Evolutionary conservation across 345 rosid genomes (phyloP), one percentile per base, ranked within the genome.

Genomic region (Murraya koenigii): DNA sequence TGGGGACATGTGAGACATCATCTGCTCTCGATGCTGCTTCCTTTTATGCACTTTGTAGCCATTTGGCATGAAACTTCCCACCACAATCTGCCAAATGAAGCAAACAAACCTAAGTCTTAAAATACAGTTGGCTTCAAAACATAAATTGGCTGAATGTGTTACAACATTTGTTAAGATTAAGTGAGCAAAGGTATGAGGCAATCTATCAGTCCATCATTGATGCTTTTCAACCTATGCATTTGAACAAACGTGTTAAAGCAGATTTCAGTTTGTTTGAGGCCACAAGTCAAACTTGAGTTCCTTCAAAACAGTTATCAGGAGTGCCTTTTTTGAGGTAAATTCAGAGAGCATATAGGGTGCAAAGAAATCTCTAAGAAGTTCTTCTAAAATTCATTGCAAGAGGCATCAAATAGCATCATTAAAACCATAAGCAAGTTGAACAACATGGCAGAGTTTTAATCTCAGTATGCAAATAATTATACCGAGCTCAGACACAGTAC

Each of bases 1-100:
- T 19, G 72, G 64, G n/a, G 77, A 66, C 39, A 69, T 2, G 11
- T 77, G 25, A 5, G 85, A 52, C 22, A 25, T 26, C 26, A 25
- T 28, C 20, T 75, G 68, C 41, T 67, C 63, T 1, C 86, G 87
- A 35, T 71, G 71, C 52, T 78, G 61, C 60, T 82, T 81, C 74
- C 74, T 79, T 25, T 73, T 80, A 6, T 80, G 81, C 25, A 60
- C 69, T 74, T 84, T 88, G 66, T 71, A 79, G 5, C 84, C 83
- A 69, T 75, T 76, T 7, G 87, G 90, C 85, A 67, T 76, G 88
- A 86, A 91, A 85, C 91, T 91, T 41, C 92, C 96, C 17, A 88
- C 73, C 69, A 90, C 90, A 78, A 90, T 82, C 96, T 91, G 44
- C 26, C 38, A 80, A 62, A 80, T 10, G 52, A 41, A 72, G 58